Evolutionary conservation across 176 grass and related monocot genomes (phyloP), one percentile per base, ranked within the genome.

Genomic region (Oryza longistaminata): DNA sequence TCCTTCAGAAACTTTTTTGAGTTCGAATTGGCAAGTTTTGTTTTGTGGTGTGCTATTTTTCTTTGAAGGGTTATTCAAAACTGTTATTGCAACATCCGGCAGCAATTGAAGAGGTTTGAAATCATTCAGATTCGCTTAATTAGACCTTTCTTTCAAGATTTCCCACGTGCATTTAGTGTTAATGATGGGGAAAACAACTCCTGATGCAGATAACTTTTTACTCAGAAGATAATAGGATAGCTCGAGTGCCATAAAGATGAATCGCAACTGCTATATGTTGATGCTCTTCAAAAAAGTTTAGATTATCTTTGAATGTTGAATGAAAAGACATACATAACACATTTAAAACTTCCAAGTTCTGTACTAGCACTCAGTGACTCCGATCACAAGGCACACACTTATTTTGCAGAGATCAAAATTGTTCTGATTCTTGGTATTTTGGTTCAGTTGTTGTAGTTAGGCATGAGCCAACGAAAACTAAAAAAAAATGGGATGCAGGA

Each of bases 401-500:
- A 62, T 62, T 62, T 53, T 74, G n/a, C 55, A 73, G 40, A 79
- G 46, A 19, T 35, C 42, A 13, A 2, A 29, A 15, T 66, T 64
- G 68, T 49, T 73, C 9, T 29, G 29, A 52, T 34, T 52, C 5
- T 33, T 55, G 73, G 15, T 42, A 55, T 25, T 64, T 33, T 64
- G 19, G 13, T 71, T 14, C 17, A 31, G 72, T 43, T 68, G 17
- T 72, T n/a, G 10, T 15, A 50, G 29, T 72, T 52, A 31, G 40
- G 29, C 15, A 66, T 83, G 49, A 44, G 43, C 44, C 7, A 64
- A 35, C 46, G 8, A 17, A 74, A 17, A 49, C 68, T 77, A 21
- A 81, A 58, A 49, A 49, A 73, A 17, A 15, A 43, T 68, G 21
- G 27, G 79, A 55, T 75, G 24, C 66, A 99, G 96, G 96, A n/a